Evolutionary conservation across 768 basidiomycete genomes (phyloP).

Genomic region (Phanerochaete sordida): DNA sequence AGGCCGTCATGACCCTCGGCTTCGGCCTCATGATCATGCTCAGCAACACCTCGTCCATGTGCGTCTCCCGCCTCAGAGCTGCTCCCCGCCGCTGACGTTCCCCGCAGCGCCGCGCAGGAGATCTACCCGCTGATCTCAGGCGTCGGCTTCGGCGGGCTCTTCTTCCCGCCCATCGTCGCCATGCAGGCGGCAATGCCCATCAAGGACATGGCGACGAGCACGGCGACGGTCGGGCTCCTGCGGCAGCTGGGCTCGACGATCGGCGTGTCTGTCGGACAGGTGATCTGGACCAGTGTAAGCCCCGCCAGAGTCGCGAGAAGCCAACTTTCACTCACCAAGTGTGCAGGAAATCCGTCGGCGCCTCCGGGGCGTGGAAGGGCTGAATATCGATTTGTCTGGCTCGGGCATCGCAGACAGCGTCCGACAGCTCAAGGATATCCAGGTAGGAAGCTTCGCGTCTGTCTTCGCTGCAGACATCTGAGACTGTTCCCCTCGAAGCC

Average conservation of each 20-base stretch:
- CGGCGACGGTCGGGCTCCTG: conserved; percentile 31
- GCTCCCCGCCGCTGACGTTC: neutral
- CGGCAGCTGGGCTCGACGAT: conserved; percentile 22
- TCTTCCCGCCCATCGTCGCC: conserved; percentile 20
- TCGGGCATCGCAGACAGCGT: conserved; percentile 26
- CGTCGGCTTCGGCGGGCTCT: conserved; percentile 32
- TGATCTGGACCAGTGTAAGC: conserved; percentile 17
- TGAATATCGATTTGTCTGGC: conserved; percentile 15
- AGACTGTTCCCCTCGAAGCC: neutral
- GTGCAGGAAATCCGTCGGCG: neutral
- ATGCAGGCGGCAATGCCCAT: conserved; percentile 44
- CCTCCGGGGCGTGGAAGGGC: neutral
- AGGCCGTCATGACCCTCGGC: conserved; percentile 30
- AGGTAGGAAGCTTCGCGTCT: conserved; percentile 12
- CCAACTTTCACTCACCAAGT: neutral
- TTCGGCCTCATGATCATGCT: conserved; percentile 35
- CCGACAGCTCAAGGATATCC: conserved; percentile 16
- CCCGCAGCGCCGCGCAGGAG: conserved; percentile 27
- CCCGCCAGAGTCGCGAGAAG: neutral
- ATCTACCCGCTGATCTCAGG: conserved; percentile 31
- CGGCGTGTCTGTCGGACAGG: conserved; percentile 26
- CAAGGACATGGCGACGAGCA: conserved; percentile 40
- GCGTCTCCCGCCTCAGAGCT: neutral
- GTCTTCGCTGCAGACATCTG: neutral
- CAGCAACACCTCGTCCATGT: conserved; percentile 28